Percentiles rank a stretch among this genome's conserved stretches.
These are phyloP conservation scores for Coemansia sp. DNA, from an alignment of 192 early-diverging fungal genomes.

Conservation along the genomic window DNA sequence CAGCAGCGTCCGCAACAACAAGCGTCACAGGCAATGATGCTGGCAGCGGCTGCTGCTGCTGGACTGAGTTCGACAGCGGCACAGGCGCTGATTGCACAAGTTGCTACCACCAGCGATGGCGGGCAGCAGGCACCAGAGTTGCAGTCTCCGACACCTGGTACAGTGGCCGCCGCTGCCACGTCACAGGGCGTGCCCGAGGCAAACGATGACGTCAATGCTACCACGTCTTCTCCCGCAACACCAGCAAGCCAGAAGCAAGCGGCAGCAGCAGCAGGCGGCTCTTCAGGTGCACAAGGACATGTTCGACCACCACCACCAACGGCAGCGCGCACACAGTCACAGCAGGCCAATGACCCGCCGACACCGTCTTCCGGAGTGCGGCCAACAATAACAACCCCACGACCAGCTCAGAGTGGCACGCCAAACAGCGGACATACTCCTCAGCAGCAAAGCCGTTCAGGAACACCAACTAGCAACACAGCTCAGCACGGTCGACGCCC, in stretches of 20 bases:
- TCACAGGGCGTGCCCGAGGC: neutral
- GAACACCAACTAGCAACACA: constrained; percentile 5
- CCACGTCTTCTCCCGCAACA: neutral
- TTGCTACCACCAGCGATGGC: constrained; percentile 29
- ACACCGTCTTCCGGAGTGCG: neutral
- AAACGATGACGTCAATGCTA: neutral
- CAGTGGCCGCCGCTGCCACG: neutral
- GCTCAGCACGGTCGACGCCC: constrained; percentile 13
- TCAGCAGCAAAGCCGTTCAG: constrained; percentile 12
- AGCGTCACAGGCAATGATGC: constrained; percentile 44
- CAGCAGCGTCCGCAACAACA: constrained; percentile 25
- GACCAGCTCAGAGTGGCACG: neutral
- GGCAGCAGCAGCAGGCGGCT: neutral
- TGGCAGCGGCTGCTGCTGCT: constrained; percentile 36
- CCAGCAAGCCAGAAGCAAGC: neutral
- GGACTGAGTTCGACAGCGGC: constrained; percentile 34
- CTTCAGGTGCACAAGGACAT: neutral
- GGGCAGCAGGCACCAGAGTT: constrained; percentile 18
- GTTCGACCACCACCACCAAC: neutral
- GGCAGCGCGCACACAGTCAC: constrained; percentile 3
- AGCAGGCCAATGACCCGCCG: neutral
- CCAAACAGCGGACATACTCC: constrained; percentile 8
- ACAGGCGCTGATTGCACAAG: constrained; percentile 43
- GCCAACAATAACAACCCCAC: neutral
- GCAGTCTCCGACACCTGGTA: neutral